Evolutionary conservation across 1,284 basidiomycete species (phyloP).

Genomic region (Dichomitus squalens): DNA sequence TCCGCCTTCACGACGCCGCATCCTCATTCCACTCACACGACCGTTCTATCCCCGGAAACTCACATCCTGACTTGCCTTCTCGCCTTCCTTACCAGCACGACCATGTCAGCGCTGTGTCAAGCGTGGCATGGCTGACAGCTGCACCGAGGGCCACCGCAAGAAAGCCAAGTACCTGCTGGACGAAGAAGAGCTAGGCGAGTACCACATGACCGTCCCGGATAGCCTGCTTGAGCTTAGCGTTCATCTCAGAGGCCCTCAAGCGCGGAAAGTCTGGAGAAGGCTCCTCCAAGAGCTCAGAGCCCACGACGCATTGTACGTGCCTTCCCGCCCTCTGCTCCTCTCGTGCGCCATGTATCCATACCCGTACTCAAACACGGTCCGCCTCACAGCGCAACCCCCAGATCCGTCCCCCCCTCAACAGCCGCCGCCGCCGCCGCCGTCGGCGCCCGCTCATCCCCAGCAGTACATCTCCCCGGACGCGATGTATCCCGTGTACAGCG

Average conservation of each 20-base stretch:
- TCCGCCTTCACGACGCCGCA: background rate
- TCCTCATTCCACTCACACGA: slow-evolving; percentile 1
- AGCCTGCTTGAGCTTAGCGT: slow-evolving; percentile 28
- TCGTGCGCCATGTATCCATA: background rate
- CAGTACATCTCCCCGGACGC: slow-evolving; percentile 48
- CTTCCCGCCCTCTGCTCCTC: slow-evolving; percentile 3
- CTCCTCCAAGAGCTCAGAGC: slow-evolving; percentile 29
- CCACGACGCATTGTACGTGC: slow-evolving; percentile 36
- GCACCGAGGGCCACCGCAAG: slow-evolving; percentile 94
- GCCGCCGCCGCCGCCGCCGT: slow-evolving; percentile 9
- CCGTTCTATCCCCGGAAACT: background rate
- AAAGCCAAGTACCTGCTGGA: slow-evolving; percentile 97
- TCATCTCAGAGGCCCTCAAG: slow-evolving; percentile 57
- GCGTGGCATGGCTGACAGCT: slow-evolving; percentile 87
- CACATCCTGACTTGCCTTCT: slow-evolving; percentile 12
- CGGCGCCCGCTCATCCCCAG: slow-evolving; percentile 19
- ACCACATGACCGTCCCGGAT: slow-evolving; percentile 23
- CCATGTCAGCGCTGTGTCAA: slow-evolving; percentile 96
- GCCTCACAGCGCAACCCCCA: slow-evolving; percentile 10
- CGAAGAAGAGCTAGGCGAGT: slow-evolving; percentile 86
- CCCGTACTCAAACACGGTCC: slow-evolving; percentile 9
- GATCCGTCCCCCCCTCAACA: slow-evolving; percentile 9
- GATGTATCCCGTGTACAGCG: slow-evolving; percentile 48
- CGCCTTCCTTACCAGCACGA: slow-evolving; percentile 58
- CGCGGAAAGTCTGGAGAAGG: slow-evolving; percentile 46